Evolutionary conservation across 345 rosid genomes (phyloP).

Genomic region (Gossypium longicalyx): DNA sequence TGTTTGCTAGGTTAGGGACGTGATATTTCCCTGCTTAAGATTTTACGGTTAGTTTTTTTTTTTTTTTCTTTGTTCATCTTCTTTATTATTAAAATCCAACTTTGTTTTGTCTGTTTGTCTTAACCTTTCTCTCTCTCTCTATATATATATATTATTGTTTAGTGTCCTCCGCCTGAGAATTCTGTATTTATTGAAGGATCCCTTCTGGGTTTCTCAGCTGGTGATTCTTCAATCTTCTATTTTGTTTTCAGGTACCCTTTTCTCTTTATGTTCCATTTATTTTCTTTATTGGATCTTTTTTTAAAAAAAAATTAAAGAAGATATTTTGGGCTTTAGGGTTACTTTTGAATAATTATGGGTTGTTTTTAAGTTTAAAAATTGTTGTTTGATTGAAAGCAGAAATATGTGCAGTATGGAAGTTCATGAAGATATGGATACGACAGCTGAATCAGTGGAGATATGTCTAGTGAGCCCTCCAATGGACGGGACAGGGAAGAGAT

Average conservation of each 20-base stretch:
- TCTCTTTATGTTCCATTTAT: neutral
- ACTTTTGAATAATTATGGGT: neutral
- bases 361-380: neutral
- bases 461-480: conserved; percentile 23
- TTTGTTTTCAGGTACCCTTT: conserved; percentile 26
- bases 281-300: neutral
- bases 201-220: conserved; percentile 30
- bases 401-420: conserved; percentile 33
- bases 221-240: conserved; percentile 35
- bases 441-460: conserved; percentile 43
- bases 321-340: neutral
- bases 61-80: neutral
- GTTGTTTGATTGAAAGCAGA: conserved; percentile 16
- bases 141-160: neutral
- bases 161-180: conserved; percentile 21
- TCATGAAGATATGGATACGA: conserved; percentile 18
- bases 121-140: neutral
- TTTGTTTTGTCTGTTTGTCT: neutral
- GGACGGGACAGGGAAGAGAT: conserved; percentile 65
- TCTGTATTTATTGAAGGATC: conserved; percentile 17
- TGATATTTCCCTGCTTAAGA: neutral
- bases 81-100: neutral
- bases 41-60: conserved; percentile 6
- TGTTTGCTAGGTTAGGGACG: neutral
- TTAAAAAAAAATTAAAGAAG: too few species aligned